phyloP scores from a whole-genome alignment of 31 red algal species.

The Endocladia muricata region DNA sequence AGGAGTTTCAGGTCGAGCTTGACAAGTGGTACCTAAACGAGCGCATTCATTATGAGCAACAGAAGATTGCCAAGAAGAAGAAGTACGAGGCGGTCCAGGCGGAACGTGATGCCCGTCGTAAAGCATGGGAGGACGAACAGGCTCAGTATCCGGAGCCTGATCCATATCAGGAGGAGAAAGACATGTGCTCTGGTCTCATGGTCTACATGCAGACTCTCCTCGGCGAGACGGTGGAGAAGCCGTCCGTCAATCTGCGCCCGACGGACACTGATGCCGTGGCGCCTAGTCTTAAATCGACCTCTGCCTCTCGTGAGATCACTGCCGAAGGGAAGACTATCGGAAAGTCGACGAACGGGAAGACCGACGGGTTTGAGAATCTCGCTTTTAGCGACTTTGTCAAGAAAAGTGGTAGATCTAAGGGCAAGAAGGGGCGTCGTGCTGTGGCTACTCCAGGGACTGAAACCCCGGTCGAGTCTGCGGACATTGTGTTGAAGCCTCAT shows the following conservation, averaged over 20 bases:
- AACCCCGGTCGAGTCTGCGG: neutral
- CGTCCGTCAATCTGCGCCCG: constrained; percentile 31
- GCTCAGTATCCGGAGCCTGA: constrained; percentile 80
- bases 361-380: constrained; percentile 49
- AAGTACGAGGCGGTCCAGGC: constrained; percentile 64
- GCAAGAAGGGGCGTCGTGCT: constrained; percentile 34
- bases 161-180: constrained; percentile 81
- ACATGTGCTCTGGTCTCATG: constrained; percentile 76
- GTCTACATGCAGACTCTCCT: constrained; percentile 63
- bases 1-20: constrained; percentile 58
- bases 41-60: constrained; percentile 60
- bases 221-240: constrained; percentile 56
- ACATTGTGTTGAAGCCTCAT: constrained; percentile 57
- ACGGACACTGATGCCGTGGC: neutral
- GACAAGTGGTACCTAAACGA: constrained; percentile 85
- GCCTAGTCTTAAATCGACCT: constrained; percentile 34
- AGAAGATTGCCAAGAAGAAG: constrained; percentile 65
- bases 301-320: constrained; percentile 49
- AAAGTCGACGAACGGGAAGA: constrained; percentile 15
- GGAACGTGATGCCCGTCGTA: constrained; percentile 78
- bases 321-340: constrained; percentile 38
- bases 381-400: constrained; percentile 65
- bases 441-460: constrained; percentile 14
- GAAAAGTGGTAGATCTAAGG: constrained; percentile 58
- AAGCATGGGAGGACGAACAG: constrained; percentile 83